Percentiles rank a stretch among this genome's conserved stretches.
phyloP scores from a whole-genome alignment of 495 filamentous ascomycete species.

The Daldinia decipiens region DNA sequence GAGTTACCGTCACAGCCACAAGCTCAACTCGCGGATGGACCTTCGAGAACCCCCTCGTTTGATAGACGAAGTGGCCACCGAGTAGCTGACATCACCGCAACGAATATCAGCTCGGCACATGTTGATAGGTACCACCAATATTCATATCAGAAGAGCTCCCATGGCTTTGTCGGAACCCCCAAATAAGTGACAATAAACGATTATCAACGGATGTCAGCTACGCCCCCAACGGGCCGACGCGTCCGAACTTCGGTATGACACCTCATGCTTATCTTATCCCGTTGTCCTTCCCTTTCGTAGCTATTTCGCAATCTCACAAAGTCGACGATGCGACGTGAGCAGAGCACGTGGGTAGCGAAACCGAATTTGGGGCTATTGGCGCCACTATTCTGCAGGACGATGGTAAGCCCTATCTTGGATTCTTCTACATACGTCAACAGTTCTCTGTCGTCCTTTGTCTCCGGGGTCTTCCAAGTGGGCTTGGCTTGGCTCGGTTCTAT shows the following conservation, averaged over 20 bases:
- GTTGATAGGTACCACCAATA: constrained; percentile 13
- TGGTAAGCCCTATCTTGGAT: constrained; percentile 43
- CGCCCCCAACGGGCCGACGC: constrained; percentile 38
- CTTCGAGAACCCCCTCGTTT: constrained; percentile 25
- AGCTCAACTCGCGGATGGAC: constrained; percentile 16
- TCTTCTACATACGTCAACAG: constrained; percentile 43
- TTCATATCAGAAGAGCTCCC: neutral
- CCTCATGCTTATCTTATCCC: constrained; percentile 42
- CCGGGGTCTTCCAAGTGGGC: constrained; percentile 22
- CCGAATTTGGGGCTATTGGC: constrained; percentile 43
- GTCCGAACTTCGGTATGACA: constrained; percentile 44
- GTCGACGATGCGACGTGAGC: constrained; percentile 74
- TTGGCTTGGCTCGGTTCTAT: constrained; percentile 44
- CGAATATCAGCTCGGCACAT: constrained; percentile 31
- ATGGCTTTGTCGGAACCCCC: constrained; percentile 4
- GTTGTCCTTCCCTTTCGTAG: constrained; percentile 27
- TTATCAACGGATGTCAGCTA: constrained; percentile 10
- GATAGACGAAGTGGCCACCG: constrained; percentile 51
- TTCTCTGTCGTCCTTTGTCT: constrained; percentile 9
- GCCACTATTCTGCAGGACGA: constrained; percentile 32
- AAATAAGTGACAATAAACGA: neutral
- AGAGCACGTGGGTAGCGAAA: constrained; percentile 58
- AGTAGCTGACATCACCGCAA: constrained; percentile 47
- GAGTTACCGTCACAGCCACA: constrained; percentile 33
- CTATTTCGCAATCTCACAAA: constrained; percentile 70